These are phyloP conservation scores for Kodamaea kaohsiungensis DNA, from an alignment of 805 yeast genomes.

Conservation along the genomic window DNA sequence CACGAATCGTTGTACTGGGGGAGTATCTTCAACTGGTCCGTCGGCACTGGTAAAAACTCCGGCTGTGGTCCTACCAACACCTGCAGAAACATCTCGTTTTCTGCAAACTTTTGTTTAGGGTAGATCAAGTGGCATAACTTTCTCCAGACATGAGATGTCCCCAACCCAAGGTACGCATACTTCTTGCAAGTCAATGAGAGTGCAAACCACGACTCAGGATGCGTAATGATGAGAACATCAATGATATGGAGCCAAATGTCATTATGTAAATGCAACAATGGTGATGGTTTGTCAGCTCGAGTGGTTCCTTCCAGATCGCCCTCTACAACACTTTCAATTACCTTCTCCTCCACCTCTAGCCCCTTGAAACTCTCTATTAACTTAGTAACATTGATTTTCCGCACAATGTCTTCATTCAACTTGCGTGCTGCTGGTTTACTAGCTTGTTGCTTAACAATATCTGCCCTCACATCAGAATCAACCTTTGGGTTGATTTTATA, in stretches of 20 bases:
- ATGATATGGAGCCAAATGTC: constrained; percentile 59
- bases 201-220: constrained; percentile 67
- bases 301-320: background rate
- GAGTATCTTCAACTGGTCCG: constrained; percentile 28
- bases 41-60: constrained; percentile 33
- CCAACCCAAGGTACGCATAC: constrained; percentile 59
- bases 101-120: constrained; percentile 54
- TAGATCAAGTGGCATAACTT: constrained; percentile 51
- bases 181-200: constrained; percentile 60
- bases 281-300: constrained; percentile 19
- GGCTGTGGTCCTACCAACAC: constrained; percentile 41
- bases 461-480: constrained; percentile 65
- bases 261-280: constrained; percentile 44
- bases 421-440: constrained; percentile 28
- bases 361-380: constrained; percentile 39
- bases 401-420: constrained; percentile 39
- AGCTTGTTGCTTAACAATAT: constrained; percentile 44
- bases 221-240: constrained; percentile 43
- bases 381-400: constrained; percentile 42
- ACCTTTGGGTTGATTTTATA: constrained; percentile 59
- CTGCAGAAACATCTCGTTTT: constrained; percentile 38
- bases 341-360: constrained; percentile 20
- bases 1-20: constrained; percentile 36
- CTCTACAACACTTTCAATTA: constrained; percentile 19
- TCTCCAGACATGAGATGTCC: constrained; percentile 50